phyloP scores from a whole-genome alignment of 768 basidiomycete genomes.

The Kwoniella europaea region DNA sequence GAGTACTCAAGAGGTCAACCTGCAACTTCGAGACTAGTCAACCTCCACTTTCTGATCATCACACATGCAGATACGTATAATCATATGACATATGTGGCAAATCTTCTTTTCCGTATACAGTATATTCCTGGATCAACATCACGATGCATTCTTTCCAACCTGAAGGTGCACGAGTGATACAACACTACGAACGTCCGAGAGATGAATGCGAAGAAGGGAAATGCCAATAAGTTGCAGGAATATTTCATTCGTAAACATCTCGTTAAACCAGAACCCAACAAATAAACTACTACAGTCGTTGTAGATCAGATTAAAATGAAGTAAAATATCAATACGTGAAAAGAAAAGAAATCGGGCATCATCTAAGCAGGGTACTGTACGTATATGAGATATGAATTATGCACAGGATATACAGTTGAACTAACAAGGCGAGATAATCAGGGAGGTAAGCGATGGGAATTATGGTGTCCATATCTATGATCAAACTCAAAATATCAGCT shows the following conservation, averaged over 20 bases:
- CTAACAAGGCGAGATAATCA: background rate
- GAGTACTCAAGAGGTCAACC: background rate
- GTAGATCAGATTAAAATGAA: background rate
- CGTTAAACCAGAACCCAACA: background rate
- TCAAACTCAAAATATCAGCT: background rate
- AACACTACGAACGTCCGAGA: background rate
- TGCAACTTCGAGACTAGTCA: background rate
- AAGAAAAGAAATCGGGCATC: background rate
- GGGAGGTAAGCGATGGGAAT: no score
- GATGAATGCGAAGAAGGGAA: background rate
- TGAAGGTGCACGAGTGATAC: background rate
- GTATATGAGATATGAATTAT: background rate
- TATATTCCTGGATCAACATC: background rate
- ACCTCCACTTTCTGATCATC: slow-evolving; percentile 1
- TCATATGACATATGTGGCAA: background rate
- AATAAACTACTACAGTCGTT: no score
- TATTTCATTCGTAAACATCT: background rate
- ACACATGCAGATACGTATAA: no score
- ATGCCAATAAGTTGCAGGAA: background rate
- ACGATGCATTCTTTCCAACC: background rate
- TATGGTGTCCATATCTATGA: slow-evolving; percentile 10
- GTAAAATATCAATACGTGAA: background rate
- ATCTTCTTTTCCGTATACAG: background rate
- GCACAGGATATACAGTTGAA: background rate
- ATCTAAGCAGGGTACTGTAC: slow-evolving; percentile 5